These are phyloP conservation scores for Triticum monococcum DNA, from an alignment of 176 grass and related monocot genomes.

Conservation along the genomic window DNA sequence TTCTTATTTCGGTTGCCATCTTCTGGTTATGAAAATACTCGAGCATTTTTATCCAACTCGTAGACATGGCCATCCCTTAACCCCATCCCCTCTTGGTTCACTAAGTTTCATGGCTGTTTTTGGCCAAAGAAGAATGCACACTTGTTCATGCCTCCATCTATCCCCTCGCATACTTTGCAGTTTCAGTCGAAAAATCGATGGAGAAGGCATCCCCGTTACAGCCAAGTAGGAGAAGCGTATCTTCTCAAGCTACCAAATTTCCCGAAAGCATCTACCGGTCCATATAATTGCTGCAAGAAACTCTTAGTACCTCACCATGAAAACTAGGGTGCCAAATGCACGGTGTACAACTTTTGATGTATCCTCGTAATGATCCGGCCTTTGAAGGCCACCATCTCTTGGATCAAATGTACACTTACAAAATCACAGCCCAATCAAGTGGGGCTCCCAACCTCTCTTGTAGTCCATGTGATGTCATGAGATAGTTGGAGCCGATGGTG, in stretches of 20 bases:
- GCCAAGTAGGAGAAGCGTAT: background rate
- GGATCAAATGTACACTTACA: no score
- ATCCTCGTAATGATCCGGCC: no score
- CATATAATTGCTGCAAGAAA: no score
- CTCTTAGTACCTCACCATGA: no score
- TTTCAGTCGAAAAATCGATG: background rate
- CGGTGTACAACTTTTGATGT: no score
- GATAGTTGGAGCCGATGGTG: no score
- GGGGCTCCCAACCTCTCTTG: no score
- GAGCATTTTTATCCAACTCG: background rate
- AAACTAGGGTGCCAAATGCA: no score
- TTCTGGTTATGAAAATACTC: background rate
- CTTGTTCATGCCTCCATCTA: background rate
- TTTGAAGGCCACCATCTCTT: no score
- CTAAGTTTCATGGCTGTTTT: background rate
- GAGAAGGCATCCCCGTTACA: background rate
- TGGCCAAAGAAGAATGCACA: background rate
- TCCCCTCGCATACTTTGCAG: no score
- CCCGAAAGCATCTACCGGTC: background rate
- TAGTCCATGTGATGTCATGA: no score
- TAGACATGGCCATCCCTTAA: background rate
- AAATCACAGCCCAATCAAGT: no score
- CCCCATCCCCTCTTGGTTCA: background rate
- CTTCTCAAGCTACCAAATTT: background rate
- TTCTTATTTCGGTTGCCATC: background rate